Conservation (phyloP, 164 flowering plant genomes). For the Brasenia schreberi region DNA sequence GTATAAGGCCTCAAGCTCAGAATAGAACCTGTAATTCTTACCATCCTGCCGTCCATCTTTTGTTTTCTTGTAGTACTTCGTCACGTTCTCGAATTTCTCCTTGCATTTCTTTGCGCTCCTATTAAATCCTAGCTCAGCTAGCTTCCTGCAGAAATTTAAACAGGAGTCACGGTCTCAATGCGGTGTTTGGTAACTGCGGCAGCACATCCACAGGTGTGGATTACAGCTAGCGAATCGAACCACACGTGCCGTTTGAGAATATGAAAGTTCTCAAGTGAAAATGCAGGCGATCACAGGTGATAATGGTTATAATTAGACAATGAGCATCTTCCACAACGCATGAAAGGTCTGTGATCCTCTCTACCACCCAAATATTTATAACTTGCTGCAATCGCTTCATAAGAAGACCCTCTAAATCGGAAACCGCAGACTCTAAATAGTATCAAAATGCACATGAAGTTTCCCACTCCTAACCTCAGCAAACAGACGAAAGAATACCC, state of each 20-base stretch:
- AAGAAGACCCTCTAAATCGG: too few relatives aligned
- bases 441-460: not conserved
- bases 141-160: not conserved
- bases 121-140: slow-evolving; percentile 2
- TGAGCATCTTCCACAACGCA: not conserved
- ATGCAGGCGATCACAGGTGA: not conserved
- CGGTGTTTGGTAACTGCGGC: not conserved
- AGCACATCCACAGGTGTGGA: not conserved
- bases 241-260: not conserved
- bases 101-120: slow-evolving; percentile 4
- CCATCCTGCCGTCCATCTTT: slow-evolving; percentile 1
- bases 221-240: not conserved
- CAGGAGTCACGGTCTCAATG: not conserved
- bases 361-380: too few relatives aligned
- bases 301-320: not conserved
- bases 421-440: not conserved
- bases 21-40: slow-evolving; percentile 1
- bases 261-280: not conserved
- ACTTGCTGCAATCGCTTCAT: too few relatives aligned
- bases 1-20: slow-evolving; percentile 1
- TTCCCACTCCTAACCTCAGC: not conserved
- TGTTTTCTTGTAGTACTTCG: slow-evolving; percentile 4
- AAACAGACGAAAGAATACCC: too few relatives aligned
- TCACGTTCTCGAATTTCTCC: slow-evolving; percentile 5
- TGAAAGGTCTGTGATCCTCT: too few relatives aligned